Evolutionary conservation across 768 basidiomycete species (phyloP).

Genomic region (Phlebiopsis gigantea): DNA sequence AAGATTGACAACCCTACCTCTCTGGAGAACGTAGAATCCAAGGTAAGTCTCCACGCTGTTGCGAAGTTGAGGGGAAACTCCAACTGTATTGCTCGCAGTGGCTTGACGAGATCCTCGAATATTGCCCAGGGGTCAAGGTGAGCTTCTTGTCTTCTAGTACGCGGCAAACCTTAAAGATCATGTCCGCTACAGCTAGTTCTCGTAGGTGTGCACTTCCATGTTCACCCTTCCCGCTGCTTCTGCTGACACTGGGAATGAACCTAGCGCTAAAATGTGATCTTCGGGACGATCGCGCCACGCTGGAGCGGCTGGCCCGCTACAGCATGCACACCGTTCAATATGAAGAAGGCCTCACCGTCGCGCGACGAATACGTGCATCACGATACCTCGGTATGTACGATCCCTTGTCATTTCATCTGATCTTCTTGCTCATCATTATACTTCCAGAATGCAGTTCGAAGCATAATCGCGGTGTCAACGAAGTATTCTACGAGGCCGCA

Average conservation of each 20-base stretch:
- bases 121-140: conserved; percentile 94
- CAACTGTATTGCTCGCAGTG: conserved; percentile 46
- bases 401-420: background rate
- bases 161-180: background rate
- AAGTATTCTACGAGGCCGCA: conserved; percentile 91
- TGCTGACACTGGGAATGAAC: background rate
- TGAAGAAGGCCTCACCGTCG: conserved; percentile 86
- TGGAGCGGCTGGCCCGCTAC: conserved; percentile 68
- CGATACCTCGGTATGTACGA: conserved; percentile 76
- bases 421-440: background rate
- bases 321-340: conserved; percentile 77
- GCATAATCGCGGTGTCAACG: conserved; percentile 90
- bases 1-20: conserved; percentile 94
- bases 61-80: background rate
- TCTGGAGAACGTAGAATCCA: conserved; percentile 91
- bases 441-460: conserved; percentile 90
- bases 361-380: conserved; percentile 85
- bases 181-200: conserved; percentile 60
- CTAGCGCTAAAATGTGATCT: conserved; percentile 94
- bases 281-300: conserved; percentile 71
- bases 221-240: background rate
- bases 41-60: conserved; percentile 34
- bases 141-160: conserved; percentile 16
- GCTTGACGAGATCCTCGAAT: conserved; percentile 88
- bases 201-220: conserved; percentile 58